These are phyloP conservation scores for Hypholoma fasciculare DNA, from an alignment of 768 basidiomycete species.

Conservation along the genomic window DNA sequence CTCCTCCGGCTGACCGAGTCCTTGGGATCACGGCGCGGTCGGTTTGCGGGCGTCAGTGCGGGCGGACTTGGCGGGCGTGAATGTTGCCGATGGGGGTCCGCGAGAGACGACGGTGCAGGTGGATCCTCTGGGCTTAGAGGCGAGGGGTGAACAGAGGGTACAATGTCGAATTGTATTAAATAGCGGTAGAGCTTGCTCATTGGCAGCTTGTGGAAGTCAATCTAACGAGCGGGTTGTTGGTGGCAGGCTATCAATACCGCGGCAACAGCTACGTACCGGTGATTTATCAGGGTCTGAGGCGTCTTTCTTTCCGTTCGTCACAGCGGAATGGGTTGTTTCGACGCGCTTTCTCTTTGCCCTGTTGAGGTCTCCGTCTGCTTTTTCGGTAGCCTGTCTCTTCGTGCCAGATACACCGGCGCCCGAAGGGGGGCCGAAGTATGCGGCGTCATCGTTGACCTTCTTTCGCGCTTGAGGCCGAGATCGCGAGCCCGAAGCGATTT, in stretches of 20 bases:
- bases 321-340: slow-evolving; percentile 37
- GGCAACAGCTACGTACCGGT: slow-evolving; percentile 33
- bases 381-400: slow-evolving; percentile 69
- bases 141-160: slow-evolving; percentile 70
- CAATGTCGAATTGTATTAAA: slow-evolving; percentile 69
- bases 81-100: slow-evolving; percentile 43
- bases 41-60: slow-evolving; percentile 61
- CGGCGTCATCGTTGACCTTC: slow-evolving; percentile 67
- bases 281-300: slow-evolving; percentile 42
- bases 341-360: slow-evolving; percentile 67
- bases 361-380: slow-evolving; percentile 72
- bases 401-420: slow-evolving; percentile 41
- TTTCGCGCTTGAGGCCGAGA: slow-evolving; percentile 65
- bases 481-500: slow-evolving; percentile 47
- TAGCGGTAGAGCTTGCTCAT: slow-evolving; percentile 66
- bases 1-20: slow-evolving; percentile 56
- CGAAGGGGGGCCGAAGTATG: slow-evolving; percentile 61
- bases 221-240: slow-evolving; percentile 37
- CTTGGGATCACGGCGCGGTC: slow-evolving; percentile 69
- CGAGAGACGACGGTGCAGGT: slow-evolving; percentile 63
- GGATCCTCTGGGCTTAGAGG: slow-evolving; percentile 69
- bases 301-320: slow-evolving; percentile 31
- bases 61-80: slow-evolving; percentile 57
- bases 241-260: neutral
- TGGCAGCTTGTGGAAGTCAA: slow-evolving; percentile 78